These are phyloP conservation scores for Drechslerella coelobrocha DNA, from an alignment of 2,329 filamentous ascomycete species.

Conservation along the genomic window DNA sequence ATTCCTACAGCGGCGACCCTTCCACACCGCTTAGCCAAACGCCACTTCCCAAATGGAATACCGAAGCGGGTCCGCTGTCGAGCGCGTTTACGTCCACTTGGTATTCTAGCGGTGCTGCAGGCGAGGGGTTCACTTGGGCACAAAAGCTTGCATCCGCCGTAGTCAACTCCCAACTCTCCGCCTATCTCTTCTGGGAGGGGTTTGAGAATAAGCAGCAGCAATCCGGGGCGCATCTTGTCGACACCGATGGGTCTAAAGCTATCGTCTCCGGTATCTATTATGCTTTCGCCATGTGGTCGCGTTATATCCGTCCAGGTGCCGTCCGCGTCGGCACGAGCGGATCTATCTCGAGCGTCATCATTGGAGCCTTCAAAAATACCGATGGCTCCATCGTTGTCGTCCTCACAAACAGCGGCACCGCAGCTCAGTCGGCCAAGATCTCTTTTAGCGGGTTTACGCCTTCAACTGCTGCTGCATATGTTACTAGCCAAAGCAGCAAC, in stretches of 20 bases:
- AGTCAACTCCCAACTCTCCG: conserved; percentile 62
- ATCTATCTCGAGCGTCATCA: conserved; percentile 37
- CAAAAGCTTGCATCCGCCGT: conserved; percentile 64
- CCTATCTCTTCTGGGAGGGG: conserved; percentile 66
- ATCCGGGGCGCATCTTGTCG: conserved; percentile 57
- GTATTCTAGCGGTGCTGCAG: conserved; percentile 61
- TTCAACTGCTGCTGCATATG: conserved; percentile 18
- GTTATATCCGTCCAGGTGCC: conserved; percentile 59
- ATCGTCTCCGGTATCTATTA: conserved; percentile 58
- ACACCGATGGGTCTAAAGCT: conserved; percentile 54
- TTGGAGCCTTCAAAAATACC: conserved; percentile 55
- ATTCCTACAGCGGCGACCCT: conserved; percentile 60
- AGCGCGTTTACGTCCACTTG: conserved; percentile 61
- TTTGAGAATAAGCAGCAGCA: conserved; percentile 57
- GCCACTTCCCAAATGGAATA: conserved; percentile 62
- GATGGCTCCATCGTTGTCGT: conserved; percentile 58
- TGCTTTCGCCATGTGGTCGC: conserved; percentile 59
- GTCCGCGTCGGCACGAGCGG: conserved; percentile 57
- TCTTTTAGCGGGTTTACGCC: conserved; percentile 47
- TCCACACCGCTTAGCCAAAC: conserved; percentile 59
- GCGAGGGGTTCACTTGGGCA: conserved; percentile 66
- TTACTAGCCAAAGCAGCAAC: conserved; percentile 27
- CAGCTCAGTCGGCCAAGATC: conserved; percentile 49
- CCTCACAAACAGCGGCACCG: conserved; percentile 57
- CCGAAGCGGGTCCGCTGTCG: conserved; percentile 63